Percentiles rank a stretch among this genome's conserved stretches.
Conservation (phyloP, 352 stramenopile genomes). For the Elongisporangium prolatum region DNA sequence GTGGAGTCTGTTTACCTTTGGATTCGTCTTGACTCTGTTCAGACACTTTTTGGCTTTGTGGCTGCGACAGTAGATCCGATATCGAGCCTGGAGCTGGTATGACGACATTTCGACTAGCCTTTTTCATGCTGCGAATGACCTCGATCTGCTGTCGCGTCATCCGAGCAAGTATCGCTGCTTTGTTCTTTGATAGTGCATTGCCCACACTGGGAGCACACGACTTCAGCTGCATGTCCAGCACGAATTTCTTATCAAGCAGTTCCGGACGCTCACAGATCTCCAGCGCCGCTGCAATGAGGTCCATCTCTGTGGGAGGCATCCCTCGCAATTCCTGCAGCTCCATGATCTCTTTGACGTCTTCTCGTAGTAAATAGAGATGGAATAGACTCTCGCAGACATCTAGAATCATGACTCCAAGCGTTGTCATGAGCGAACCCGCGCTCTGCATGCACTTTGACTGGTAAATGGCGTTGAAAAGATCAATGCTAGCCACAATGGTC, state of each 20-base stretch:
- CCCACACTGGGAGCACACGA: too few relatives aligned
- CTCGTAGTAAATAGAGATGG: not conserved
- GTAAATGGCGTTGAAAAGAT: constrained; percentile 6
- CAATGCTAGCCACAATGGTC: constrained; percentile 3
- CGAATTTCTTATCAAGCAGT: too few relatives aligned
- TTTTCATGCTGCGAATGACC: too few relatives aligned
- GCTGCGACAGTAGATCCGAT: not conserved
- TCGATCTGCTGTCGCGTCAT: too few relatives aligned
- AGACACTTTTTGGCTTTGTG: not conserved
- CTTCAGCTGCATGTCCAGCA: too few relatives aligned
- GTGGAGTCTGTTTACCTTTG: too few relatives aligned
- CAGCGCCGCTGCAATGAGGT: too few relatives aligned
- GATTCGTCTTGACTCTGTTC: not conserved
- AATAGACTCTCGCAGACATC: constrained; percentile 2
- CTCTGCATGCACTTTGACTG: constrained; percentile 4
- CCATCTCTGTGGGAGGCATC: too few relatives aligned
- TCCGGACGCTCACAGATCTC: not conserved
- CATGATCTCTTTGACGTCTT: not conserved
- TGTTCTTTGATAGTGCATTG: too few relatives aligned
- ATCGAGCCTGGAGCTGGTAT: not conserved
- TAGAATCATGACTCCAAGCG: not conserved
- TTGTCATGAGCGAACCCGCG: not conserved
- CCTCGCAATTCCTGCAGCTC: not conserved
- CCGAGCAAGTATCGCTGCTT: too few relatives aligned
- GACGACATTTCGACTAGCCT: not conserved